Evolutionary conservation across 1,139 yeast genomes (phyloP).

Genomic region (Candida neerlandica): DNA sequence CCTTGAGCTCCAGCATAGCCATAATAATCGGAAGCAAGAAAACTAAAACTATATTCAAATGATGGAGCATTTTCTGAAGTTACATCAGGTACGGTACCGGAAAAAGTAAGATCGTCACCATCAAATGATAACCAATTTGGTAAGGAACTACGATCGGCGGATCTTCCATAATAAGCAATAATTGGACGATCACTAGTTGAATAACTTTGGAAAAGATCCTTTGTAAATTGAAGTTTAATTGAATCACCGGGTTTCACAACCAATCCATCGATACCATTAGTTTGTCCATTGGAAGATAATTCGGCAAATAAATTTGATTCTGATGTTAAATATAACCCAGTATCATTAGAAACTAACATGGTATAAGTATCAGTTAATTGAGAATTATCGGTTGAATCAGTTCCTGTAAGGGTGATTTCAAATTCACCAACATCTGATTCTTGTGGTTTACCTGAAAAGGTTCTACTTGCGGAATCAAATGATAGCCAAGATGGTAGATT

Average conservation of each 20-base stretch:
- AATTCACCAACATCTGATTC: slow-evolving; percentile 50
- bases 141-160: slow-evolving; percentile 78
- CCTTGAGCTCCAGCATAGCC: slow-evolving; percentile 79
- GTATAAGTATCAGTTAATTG: slow-evolving; percentile 49
- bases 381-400: slow-evolving; percentile 56
- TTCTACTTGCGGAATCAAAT: slow-evolving; percentile 63
- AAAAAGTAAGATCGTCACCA: slow-evolving; percentile 61
- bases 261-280: slow-evolving; percentile 74
- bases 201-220: slow-evolving; percentile 53
- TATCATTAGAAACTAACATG: slow-evolving; percentile 58
- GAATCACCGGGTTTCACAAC: slow-evolving; percentile 70
- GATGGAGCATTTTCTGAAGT: slow-evolving; percentile 90
- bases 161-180: slow-evolving; percentile 79
- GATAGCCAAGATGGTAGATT: slow-evolving; percentile 76
- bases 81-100: slow-evolving; percentile 87
- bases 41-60: slow-evolving; percentile 64
- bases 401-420: slow-evolving; percentile 59
- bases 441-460: slow-evolving; percentile 72
- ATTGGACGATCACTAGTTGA: slow-evolving; percentile 48
- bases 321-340: slow-evolving; percentile 51
- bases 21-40: slow-evolving; percentile 76
- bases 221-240: slow-evolving; percentile 65
- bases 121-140: slow-evolving; percentile 89
- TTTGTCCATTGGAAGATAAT: slow-evolving; percentile 58
- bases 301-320: slow-evolving; percentile 47